Conservation (phyloP, 2,329 filamentous ascomycete species). For the Pseudopyricularia cyperi region DNA sequence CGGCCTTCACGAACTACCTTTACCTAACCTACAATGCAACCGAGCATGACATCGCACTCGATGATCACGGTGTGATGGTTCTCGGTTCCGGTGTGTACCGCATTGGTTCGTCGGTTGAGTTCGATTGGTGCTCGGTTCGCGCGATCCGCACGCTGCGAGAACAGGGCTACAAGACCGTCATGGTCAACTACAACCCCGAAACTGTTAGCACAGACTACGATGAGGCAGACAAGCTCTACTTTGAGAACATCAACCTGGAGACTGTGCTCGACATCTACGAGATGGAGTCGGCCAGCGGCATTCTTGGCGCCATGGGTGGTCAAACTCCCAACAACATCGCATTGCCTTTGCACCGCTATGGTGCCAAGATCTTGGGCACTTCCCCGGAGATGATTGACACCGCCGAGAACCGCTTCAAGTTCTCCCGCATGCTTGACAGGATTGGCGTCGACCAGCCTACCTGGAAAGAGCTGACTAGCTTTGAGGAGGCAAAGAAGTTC, state of each 20-base stretch:
- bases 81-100: constrained; percentile 92
- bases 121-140: constrained; percentile 96
- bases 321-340: constrained; percentile 98
- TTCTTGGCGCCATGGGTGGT: constrained; percentile 91
- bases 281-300: constrained; percentile 68
- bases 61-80: constrained; percentile 91
- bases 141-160: constrained; percentile 83
- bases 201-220: constrained; percentile 87
- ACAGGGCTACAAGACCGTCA: constrained; percentile 81
- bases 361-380: constrained; percentile 86
- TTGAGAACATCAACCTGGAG: constrained; percentile 87
- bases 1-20: constrained; percentile 86
- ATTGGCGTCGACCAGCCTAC: constrained; percentile 92
- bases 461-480: constrained; percentile 96
- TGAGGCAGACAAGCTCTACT: constrained; percentile 87
- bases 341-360: constrained; percentile 72
- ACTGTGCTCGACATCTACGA: constrained; percentile 89
- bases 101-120: constrained; percentile 95
- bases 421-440: constrained; percentile 92
- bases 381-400: constrained; percentile 98
- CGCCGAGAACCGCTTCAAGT: constrained; percentile 96
- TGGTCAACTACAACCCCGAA: constrained; percentile 91
- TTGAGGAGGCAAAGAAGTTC: constrained; percentile 78
- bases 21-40: constrained; percentile 92
- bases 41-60: constrained; percentile 70